phyloP scores from a whole-genome alignment of 2,329 filamentous ascomycete genomes.

The Drechslerella coelobrocha region DNA sequence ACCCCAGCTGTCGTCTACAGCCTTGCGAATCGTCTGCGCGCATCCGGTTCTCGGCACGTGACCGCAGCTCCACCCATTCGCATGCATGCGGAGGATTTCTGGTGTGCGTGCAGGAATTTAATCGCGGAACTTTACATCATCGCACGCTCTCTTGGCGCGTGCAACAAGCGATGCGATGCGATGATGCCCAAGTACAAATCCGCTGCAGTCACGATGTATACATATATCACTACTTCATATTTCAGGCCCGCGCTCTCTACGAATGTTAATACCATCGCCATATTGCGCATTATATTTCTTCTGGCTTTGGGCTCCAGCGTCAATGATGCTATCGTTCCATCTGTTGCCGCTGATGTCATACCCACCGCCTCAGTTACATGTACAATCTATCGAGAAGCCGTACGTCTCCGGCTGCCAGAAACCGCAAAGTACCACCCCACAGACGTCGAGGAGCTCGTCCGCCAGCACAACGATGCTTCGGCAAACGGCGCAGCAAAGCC shows the following conservation, averaged over 20 bases:
- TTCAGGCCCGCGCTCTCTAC: neutral
- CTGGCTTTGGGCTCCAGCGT: too few species aligned
- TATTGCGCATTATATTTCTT: too few species aligned
- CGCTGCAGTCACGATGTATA: neutral
- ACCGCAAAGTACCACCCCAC: constrained; percentile 44
- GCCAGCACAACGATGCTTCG: constrained; percentile 22
- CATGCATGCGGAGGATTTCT: neutral
- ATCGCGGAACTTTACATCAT: neutral
- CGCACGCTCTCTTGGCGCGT: neutral
- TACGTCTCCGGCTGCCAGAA: constrained; percentile 23
- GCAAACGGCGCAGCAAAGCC: constrained; percentile 8
- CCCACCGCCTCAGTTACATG: neutral
- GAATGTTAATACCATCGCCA: neutral
- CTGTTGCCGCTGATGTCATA: neutral
- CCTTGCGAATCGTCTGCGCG: too few species aligned
- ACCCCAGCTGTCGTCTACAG: too few species aligned
- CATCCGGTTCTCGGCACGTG: too few species aligned
- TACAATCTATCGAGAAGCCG: neutral
- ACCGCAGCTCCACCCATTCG: too few species aligned
- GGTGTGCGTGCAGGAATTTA: neutral
- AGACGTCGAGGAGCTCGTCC: constrained; percentile 37
- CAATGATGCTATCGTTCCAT: too few species aligned
- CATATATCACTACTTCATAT: neutral
- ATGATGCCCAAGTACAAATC: neutral
- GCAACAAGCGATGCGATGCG: neutral